Base-by-base conservation (phyloP, 2,329 filamentous ascomycete species). In the Hyphodiscus sp. region DNA sequence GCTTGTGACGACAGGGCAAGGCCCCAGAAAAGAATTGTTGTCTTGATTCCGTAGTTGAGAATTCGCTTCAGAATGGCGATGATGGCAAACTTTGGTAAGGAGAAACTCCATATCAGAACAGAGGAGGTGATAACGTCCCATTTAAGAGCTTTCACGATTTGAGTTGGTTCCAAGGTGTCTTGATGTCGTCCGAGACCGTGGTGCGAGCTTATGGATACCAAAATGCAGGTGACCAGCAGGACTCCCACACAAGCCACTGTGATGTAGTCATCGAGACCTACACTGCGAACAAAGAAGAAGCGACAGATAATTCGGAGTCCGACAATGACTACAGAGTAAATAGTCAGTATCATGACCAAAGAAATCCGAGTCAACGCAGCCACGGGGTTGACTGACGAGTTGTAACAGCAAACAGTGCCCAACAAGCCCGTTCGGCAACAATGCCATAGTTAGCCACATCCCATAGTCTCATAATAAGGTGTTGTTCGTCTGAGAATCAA, bases 1-100 rank as follows among this genome's bases (percentile, higher is more conserved):
- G 68, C 66, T 54, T 70, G 67, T 10, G 63, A 70, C 7, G 61
- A 61, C 11, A 69, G 50, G 13, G 62, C 66, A 10, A 69, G 63
- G 2, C 52, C 52, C 67, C 67, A 69, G 49, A 69, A 67, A 2
- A 66, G 38, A 30, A 67, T 46, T 13, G 58, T 51, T 6, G 67
- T 69, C 49, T 61, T 64, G 23, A 41, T 59, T 10, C 67, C 65
- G 48, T 65, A 69, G 29, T 64, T 55, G 13, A 69, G 57, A 30
- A 69, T 69, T 43, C 67, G 64, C 42, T 68, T 61, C 6, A 69
- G 57, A 8, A 61, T 66, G 23, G 65, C 63, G 52, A 70, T 63
- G 49, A 69, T 62, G 49, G 67, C 67, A 43, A 68, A 69, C 41
- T 69, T 70, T 2, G 68, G 68, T 38, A 69, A 52, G 11, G 67